These are phyloP conservation scores for Chlorella ohadii DNA, from an alignment of 139 green algal species.

Conservation along the genomic window DNA sequence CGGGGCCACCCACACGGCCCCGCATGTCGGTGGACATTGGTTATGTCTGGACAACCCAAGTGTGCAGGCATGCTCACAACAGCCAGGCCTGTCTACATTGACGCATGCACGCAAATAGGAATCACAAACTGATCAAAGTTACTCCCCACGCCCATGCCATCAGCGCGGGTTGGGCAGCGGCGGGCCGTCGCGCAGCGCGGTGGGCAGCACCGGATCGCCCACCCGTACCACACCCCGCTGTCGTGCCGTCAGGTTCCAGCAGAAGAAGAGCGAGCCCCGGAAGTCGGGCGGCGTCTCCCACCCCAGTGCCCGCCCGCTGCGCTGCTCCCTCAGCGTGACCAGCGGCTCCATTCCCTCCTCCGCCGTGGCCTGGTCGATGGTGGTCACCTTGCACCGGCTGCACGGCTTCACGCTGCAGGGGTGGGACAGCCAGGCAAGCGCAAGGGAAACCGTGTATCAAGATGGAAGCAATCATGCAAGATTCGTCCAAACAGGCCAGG, in stretches of 20 bases:
- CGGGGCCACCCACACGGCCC: too few species aligned
- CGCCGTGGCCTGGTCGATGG: conserved; percentile 73
- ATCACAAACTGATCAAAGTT: too few species aligned
- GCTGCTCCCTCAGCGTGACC: conserved; percentile 49
- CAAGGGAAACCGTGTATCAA: too few species aligned
- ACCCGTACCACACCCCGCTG: conserved; percentile 4
- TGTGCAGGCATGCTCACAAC: too few species aligned
- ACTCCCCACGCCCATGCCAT: not conserved
- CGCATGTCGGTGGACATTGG: too few species aligned
- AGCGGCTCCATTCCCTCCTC: conserved; percentile 70
- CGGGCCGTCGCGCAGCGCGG: not conserved
- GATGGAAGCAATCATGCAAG: too few species aligned
- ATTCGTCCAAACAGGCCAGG: too few species aligned
- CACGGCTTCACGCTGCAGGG: conserved; percentile 72
- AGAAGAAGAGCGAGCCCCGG: conserved; percentile 60
- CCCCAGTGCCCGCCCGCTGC: conserved; percentile 53
- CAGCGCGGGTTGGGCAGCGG: not conserved
- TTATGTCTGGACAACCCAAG: too few species aligned
- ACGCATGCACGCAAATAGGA: too few species aligned
- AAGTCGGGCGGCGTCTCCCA: conserved; percentile 34
- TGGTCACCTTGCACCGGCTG: conserved; percentile 72
- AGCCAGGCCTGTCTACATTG: too few species aligned
- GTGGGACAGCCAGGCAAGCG: too few species aligned
- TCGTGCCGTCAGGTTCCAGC: conserved; percentile 21
- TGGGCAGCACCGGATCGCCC: not conserved